Evolutionary conservation across 1,284 basidiomycete species (phyloP), one percentile per base, ranked within the genome.

Genomic region (Malassezia sp.): DNA sequence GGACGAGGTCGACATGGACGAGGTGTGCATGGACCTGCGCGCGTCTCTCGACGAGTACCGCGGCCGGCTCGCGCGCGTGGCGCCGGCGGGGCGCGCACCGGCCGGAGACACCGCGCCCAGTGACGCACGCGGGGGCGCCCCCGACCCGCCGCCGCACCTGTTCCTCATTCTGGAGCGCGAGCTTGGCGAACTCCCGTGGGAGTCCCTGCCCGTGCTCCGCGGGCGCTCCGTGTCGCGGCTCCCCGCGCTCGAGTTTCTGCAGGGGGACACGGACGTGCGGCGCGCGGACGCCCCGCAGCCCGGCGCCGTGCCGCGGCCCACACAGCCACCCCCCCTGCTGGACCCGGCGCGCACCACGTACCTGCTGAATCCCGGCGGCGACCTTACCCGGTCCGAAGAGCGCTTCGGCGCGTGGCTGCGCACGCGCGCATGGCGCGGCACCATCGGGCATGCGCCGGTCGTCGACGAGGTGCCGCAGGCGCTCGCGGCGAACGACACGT

Each of bases 131-230:
- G n/a, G n/a, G n/a, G n/a, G n/a, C n/a, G n/a, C n/a, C n/a, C 26
- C 26, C 26, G 7, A 12, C 12, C 26, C 26, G n/a, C n/a, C n/a
- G n/a, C n/a, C n/a, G n/a, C 91, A 97, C 67, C 72, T 83, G 28
- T 91, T 95, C 73, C 75, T 97, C 45, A 78, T 91, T 11, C 76
- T 97, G 26, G 93, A 96, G 72, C 87, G 87, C 73, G 82, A 86
- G 53, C 75, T 91, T 11, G 85, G 89, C 61, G 78, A 80, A 0
- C 77, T 97, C 49, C 91, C 93, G 1, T 97, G 91, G 93, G 93
- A 97, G 73, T 90, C 84, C 22, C 80, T 96, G 20, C 89, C 91
- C 0, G 78, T 82, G 35, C 74, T 97, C 8, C 77, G 85, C 39
- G 84, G 83, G 6, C 77, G 81, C 46, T 85, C 88, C 34, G 79